Evolutionary conservation across 129 eudicot species (phyloP), one percentile per base, ranked within the genome.

Genomic region (Artemisia tridentata): DNA sequence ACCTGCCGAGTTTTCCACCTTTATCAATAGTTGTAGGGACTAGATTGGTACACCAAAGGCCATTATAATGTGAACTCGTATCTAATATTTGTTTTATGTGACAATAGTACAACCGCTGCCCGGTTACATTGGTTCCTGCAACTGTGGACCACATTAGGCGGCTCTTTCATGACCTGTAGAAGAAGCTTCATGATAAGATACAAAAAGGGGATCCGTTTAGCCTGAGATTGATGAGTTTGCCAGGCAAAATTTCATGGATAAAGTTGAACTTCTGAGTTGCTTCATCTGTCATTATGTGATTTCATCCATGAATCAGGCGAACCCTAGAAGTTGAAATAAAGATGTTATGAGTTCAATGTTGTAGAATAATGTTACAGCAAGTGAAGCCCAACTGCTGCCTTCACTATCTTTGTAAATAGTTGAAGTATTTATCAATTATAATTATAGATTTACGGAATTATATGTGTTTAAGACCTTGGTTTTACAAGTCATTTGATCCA

Each of bases 151-250:
- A 91, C 58, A 91, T 91, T 23, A 84, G 97, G 76, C 86, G 97
- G 87, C 96, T 91, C 46, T 91, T 91, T 66, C 97, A 91, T 63
- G 97, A 91, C 64, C 78, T 88, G 71, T 91, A 88, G 86, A 31
- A 76, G 54, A 67, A 57, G 54, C 63, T 63, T 63, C 63, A 18
- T 38, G 78, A 17, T 27, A 19, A 41, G 77, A 50, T 75, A 48
- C 63, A 48, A 58, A 55, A 17, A 45, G 68, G 43, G 61, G 43
- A 66, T 25, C 13, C 54, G 13, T 70, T 55, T 70, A 54, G 64
- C 41, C n/a, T 15, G 46, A 47, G 29, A 50, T 34, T 60, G 51
- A 69, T 63, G 71, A 57, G 65, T 58, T 58, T 75, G 60, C 21
- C 50, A 29, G 62, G 34, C 59, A 43, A 31, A 67, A 20, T 19